Evolutionary conservation across 2,329 filamentous ascomycete species (phyloP).

Genomic region (Penicillium italicum): DNA sequence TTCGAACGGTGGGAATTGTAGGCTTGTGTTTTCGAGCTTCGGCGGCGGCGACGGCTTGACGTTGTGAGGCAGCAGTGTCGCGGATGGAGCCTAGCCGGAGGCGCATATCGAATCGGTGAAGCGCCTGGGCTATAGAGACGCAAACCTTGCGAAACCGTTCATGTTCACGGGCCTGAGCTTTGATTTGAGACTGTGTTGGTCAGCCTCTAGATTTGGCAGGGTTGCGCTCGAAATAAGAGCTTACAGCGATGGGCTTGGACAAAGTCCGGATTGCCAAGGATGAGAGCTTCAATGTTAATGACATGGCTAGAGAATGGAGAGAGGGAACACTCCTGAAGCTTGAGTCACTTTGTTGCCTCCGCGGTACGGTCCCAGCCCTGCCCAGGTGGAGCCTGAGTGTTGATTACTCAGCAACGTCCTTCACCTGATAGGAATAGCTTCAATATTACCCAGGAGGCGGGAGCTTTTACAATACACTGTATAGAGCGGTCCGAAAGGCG

Average conservation of each 20-base stretch:
- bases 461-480: no score
- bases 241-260: constrained; percentile 65
- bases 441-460: no score
- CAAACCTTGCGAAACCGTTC: constrained; percentile 61
- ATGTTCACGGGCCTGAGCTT: constrained; percentile 65
- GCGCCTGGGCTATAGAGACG: constrained; percentile 59
- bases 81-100: constrained; percentile 63
- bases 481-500: no score
- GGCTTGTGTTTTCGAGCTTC: constrained; percentile 53
- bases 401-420: not conserved
- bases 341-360: constrained; percentile 11
- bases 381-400: not conserved
- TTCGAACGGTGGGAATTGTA: constrained; percentile 58
- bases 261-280: constrained; percentile 63
- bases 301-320: constrained; percentile 48
- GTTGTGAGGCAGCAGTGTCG: constrained; percentile 53
- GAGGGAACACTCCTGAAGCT: constrained; percentile 2
- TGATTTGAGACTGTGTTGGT: constrained; percentile 60
- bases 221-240: constrained; percentile 3
- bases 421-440: no score
- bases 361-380: not conserved
- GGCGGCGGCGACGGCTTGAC: constrained; percentile 50
- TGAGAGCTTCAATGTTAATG: constrained; percentile 62
- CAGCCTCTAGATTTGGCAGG: constrained; percentile 16
- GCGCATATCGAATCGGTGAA: constrained; percentile 66